Base-by-base conservation (phyloP, 805 yeast species). In the Cyberlindnera suaveolens region DNA sequence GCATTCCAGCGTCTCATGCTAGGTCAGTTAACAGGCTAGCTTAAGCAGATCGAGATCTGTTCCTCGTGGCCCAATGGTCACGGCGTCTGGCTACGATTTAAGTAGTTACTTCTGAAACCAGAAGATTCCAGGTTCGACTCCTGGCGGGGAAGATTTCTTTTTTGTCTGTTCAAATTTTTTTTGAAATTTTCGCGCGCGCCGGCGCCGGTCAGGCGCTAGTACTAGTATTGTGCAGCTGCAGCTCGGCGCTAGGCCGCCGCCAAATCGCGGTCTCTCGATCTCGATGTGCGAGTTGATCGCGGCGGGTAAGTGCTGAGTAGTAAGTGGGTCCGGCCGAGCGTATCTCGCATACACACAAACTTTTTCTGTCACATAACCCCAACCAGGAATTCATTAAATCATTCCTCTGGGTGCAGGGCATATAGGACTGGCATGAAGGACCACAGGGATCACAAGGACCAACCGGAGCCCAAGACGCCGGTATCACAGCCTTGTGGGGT, bases 61-160 rank as follows among this genome's bases (percentile, higher is more conserved):
- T 76, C 81, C 80, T 76, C 80, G 78, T 76, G 81, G 80, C 81
- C 81, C 79, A 76, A 76, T 76, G 81, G 81, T 76, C 78, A 75
- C 76, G 81, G 80, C 80, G 80, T 76, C 79, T 74, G 81, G 80
- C 80, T 76, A 75, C 80, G 80, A 71, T 67, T 61, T 58, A 49
- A 52, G 69, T 67, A 63, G 72, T 60, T 50, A 58, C 61, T 47
- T 71, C 74, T 51, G 65, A 43, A 53, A 57, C 62, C 62, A 57
- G 62, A 57, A 57, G 62, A 57, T 56, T 57, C 62, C 62, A 57
- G 62, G 62, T 57, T 57, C 62, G 62, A 57, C 58, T 56, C 62
- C 62, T 57, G 62, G 62, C 62, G 62, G 62, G 60, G 62, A 57
- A 57, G 62, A 54, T 52, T 46, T 47, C 56, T 51, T 43, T 39